These are phyloP conservation scores for Phytopythium kandeliae DNA, from an alignment of 352 stramenopile species.

Conservation along the genomic window DNA sequence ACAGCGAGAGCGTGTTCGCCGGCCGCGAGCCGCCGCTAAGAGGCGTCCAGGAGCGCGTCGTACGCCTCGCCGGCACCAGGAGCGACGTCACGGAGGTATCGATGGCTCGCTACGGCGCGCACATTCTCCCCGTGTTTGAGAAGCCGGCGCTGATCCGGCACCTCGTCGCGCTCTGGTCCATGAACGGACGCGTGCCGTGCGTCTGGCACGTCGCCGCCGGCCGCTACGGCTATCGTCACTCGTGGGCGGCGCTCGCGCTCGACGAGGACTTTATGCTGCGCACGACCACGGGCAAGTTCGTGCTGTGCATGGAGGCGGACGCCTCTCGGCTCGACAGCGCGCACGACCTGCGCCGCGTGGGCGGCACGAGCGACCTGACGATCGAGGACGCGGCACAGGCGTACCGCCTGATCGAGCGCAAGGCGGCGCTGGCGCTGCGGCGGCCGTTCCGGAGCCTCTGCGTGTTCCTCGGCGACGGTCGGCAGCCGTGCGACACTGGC, in stretches of 20 bases:
- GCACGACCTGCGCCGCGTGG: slow-evolving; percentile 30
- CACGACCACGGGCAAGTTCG: slow-evolving; percentile 57
- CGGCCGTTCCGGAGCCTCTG: slow-evolving; percentile 49
- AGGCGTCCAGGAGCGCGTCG: slow-evolving; percentile 53
- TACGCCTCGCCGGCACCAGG: slow-evolving; percentile 43
- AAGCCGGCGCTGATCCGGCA: slow-evolving; percentile 36
- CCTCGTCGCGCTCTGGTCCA: slow-evolving; percentile 43
- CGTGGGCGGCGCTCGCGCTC: slow-evolving; percentile 38
- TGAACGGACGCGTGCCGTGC: slow-evolving; percentile 47
- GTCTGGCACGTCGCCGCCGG: slow-evolving; percentile 44
- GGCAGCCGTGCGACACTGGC: slow-evolving; percentile 43
- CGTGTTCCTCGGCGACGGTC: slow-evolving; percentile 51
- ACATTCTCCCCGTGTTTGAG: slow-evolving; percentile 63
- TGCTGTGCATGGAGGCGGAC: slow-evolving; percentile 62
- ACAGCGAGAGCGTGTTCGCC: slow-evolving; percentile 42
- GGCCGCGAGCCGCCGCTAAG: slow-evolving; percentile 42
- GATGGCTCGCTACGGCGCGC: slow-evolving; percentile 52
- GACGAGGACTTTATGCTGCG: slow-evolving; percentile 49
- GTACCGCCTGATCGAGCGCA: slow-evolving; percentile 50
- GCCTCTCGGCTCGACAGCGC: slow-evolving; percentile 43
- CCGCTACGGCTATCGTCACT: slow-evolving; percentile 59
- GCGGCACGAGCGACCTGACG: slow-evolving; percentile 33
- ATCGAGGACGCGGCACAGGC: slow-evolving; percentile 60
- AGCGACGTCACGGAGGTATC: slow-evolving; percentile 67
- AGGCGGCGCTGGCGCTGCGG: slow-evolving; percentile 29